A percentile compares a stretch with the other conserved stretches of the same genome.
These are phyloP conservation scores for Nannochloris sp. DNA, from an alignment of 139 green algal species.

Conservation along the genomic window DNA sequence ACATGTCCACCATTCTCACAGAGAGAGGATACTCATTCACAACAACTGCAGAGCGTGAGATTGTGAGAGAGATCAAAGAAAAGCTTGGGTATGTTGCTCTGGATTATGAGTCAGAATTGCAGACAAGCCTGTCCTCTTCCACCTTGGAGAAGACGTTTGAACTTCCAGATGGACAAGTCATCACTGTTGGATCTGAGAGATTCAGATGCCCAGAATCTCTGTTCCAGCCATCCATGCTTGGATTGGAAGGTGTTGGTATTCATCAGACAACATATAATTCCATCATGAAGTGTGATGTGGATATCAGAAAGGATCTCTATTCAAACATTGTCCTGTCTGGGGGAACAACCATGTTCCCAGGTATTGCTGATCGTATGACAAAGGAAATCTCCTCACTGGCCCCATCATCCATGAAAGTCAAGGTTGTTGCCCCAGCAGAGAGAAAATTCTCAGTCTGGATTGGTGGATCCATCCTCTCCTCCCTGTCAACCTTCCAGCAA, in stretches of 20 bases:
- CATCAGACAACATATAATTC: constrained; percentile 96
- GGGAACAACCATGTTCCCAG: constrained; percentile 96
- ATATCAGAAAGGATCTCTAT: constrained; percentile 97
- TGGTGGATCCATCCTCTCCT: constrained; percentile 94
- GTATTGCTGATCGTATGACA: constrained; percentile 93
- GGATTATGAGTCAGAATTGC: constrained; percentile 95
- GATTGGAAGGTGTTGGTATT: constrained; percentile 83
- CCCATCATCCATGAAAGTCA: constrained; percentile 90
- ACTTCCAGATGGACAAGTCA: constrained; percentile 87
- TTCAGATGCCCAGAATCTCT: constrained; percentile 96
- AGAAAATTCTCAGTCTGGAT: constrained; percentile 97
- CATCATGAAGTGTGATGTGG: constrained; percentile 98
- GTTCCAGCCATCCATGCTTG: constrained; percentile 87
- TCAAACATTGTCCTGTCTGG: constrained; percentile 84
- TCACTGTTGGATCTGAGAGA: constrained; percentile 90
- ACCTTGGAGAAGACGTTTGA: constrained; percentile 93
- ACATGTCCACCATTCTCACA: constrained; percentile 85
- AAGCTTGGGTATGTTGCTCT: constrained; percentile 97
- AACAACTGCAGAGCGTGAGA: constrained; percentile 95
- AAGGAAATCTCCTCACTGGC: constrained; percentile 92
- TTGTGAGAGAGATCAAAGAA: constrained; percentile 99
- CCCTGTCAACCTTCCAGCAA: constrained; percentile 93
- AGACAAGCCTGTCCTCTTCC: constrained; percentile 54
- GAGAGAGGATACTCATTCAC: constrained; percentile 98
- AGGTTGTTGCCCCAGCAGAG: constrained; percentile 88